These are phyloP conservation scores for Dujonia santamariae DNA, from an alignment of 1,139 yeast species.

Conservation along the genomic window DNA sequence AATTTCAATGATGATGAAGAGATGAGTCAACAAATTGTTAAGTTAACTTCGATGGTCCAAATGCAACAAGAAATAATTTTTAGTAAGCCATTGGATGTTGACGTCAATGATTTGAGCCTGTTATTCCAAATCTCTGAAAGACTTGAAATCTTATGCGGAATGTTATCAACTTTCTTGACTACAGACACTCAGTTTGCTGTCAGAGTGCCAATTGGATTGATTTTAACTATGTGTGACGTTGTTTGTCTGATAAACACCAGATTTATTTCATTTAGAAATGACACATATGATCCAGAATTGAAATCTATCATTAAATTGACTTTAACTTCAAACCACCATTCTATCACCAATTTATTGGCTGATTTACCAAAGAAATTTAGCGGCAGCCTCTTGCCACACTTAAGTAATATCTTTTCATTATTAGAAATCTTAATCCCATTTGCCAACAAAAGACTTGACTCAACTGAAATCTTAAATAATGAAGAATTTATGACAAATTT, in stretches of 20 bases:
- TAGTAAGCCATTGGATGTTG: constrained; percentile 34
- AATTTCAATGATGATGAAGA: constrained; percentile 56
- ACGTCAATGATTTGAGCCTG: constrained; percentile 52
- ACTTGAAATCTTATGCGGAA: constrained; percentile 40
- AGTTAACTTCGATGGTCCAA: constrained; percentile 7
- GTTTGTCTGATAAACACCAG: constrained; percentile 52
- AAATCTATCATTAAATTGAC: constrained; percentile 40
- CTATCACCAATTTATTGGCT: constrained; percentile 41
- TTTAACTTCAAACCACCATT: constrained; percentile 40
- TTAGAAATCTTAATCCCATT: constrained; percentile 56
- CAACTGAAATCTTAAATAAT: constrained; percentile 24
- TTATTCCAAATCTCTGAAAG: constrained; percentile 51
- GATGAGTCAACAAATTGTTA: constrained; percentile 28
- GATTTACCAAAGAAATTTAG: constrained; percentile 37
- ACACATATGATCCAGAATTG: constrained; percentile 48
- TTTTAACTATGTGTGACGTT: constrained; percentile 48
- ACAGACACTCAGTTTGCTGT: constrained; percentile 48
- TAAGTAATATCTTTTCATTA: constrained; percentile 44
- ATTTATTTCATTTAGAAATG: constrained; percentile 54
- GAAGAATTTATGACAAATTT: constrained; percentile 30
- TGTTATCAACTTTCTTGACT: constrained; percentile 44
- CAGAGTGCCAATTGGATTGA: constrained; percentile 55
- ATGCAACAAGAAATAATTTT: not conserved
- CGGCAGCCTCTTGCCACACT: constrained; percentile 48
- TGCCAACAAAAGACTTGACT: constrained; percentile 34